phyloP scores from a whole-genome alignment of 179 eudicot genomes.

The Vitellaria paradoxa region DNA sequence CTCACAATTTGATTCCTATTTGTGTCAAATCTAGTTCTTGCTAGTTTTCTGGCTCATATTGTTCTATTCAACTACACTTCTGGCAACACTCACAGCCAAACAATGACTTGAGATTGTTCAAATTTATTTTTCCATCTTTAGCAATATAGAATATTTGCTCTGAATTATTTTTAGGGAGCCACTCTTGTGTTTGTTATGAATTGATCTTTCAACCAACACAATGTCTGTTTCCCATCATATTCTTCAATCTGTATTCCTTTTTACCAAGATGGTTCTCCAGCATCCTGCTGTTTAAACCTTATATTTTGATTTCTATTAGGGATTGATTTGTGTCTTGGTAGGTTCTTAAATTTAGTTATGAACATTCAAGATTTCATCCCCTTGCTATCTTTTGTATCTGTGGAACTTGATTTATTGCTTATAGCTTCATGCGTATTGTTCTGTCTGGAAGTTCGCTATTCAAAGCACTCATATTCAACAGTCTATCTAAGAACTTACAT shows the following conservation, averaged over 20 bases:
- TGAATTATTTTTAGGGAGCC: background rate
- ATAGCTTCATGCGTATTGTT: background rate
- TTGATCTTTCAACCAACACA: background rate
- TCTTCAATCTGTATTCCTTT: background rate
- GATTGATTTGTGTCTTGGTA: background rate
- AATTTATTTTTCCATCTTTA: background rate
- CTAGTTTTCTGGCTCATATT: background rate
- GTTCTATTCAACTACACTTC: background rate
- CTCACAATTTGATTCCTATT: constrained; percentile 14
- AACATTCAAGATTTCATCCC: background rate
- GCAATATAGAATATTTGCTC: background rate
- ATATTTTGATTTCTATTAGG: background rate
- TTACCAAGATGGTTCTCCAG: background rate
- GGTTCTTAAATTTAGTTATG: background rate
- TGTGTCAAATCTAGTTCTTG: constrained; percentile 11
- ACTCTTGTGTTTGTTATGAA: background rate
- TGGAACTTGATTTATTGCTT: background rate
- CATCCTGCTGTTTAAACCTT: background rate
- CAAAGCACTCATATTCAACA: background rate
- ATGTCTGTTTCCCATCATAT: background rate
- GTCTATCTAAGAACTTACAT: background rate
- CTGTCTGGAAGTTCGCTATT: background rate
- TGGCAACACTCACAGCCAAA: background rate
- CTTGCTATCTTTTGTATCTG: constrained; percentile 10
- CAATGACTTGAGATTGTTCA: background rate